Base-by-base conservation (phyloP, 495 filamentous ascomycete species). In the Talaromyces liani region DNA sequence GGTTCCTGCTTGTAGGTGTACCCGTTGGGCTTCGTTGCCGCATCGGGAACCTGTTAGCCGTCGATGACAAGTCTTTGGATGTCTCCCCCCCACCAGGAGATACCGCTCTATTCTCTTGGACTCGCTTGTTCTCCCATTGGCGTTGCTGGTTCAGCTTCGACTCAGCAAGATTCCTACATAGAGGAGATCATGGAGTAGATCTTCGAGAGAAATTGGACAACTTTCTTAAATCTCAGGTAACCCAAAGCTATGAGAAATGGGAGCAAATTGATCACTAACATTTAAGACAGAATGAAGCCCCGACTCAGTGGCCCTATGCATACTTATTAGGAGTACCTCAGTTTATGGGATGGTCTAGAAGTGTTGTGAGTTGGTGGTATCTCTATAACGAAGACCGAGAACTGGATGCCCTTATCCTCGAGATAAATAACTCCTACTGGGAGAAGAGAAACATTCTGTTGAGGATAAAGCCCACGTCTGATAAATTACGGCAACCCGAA, bases 361-460 rank as follows among this genome's bases (percentile, higher is more conserved):
- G 90, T 66, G 89, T 88, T 0, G 87, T 91, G 14, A 91, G 86
- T 8, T 90, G 91, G 72, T 93, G 90, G 86, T 91, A 92, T 65
- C 77, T 93, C 7, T 93, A 93, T 68, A 80, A 81, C 22, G 65
- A 74, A 6, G 67, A 82, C 4, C 77, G 80, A 58, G 73, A 80
- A n/a, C 78, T 93, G 31, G 79, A 80, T 49, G 84, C 85, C 27
- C 82, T 91, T 71, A 82, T 93, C 39, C 66, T 91, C 16, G 90
- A 93, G 68, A 87, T 92, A 49, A 91, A 90, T 69, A 91, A 92
- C 65, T 91, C 88, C 0, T 91, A 90, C 68, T 84, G 81, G 61
- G 89, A 93, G 72, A 84, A 87, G 60, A 79, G 88, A 18, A 84
- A 71, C 22, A 45, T 68, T 12, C 60, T 71, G n/a, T 62, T 61